Conservation (phyloP, 139 green algal genomes). For the Zygnema cylindricum region DNA sequence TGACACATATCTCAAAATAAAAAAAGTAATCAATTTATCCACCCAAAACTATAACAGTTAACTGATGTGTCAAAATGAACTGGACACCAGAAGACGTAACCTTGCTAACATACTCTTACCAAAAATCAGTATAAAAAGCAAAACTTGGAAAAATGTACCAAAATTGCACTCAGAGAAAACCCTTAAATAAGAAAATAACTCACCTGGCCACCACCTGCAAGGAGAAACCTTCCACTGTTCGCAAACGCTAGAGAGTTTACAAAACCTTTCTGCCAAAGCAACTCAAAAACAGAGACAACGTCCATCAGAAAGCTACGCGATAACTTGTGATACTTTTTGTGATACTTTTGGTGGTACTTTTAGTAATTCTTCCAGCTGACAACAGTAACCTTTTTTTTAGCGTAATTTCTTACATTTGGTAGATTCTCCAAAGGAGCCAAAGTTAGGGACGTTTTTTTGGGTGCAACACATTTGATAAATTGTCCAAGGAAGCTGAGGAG, state of each 20-base stretch:
- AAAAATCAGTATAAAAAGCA: neutral
- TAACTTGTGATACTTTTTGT: too few relatives aligned
- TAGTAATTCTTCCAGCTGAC: too few relatives aligned
- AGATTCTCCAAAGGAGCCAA: neutral
- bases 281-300: too few relatives aligned
- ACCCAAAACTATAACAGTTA: too few relatives aligned
- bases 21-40: too few relatives aligned
- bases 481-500: neutral
- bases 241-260: constrained; percentile 87
- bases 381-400: too few relatives aligned
- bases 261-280: constrained; percentile 82
- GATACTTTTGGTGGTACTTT: too few relatives aligned
- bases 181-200: neutral
- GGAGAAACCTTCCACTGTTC: constrained; percentile 73
- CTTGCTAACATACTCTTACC: neutral
- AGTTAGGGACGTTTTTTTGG: neutral
- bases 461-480: neutral
- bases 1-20: too few relatives aligned
- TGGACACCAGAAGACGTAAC: neutral
- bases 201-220: constrained; percentile 82
- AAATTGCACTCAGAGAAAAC: neutral
- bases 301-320: too few relatives aligned
- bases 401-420: too few relatives aligned
- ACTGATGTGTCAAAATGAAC: too few relatives aligned
- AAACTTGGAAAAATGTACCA: neutral